Conservation (phyloP, 2,329 filamentous ascomycete genomes). For the Claviceps cyperi region DNA sequence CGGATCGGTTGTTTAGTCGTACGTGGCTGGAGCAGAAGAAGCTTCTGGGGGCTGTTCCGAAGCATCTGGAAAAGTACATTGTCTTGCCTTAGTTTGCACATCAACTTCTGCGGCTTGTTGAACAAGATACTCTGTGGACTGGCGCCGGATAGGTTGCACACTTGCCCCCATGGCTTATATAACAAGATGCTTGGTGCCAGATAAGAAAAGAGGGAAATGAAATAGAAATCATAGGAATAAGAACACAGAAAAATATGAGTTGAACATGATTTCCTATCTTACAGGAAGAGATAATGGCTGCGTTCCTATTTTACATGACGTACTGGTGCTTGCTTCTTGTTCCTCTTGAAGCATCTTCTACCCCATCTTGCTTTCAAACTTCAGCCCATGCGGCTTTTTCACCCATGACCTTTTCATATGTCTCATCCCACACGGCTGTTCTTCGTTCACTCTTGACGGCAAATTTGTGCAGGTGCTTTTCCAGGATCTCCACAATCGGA, state of each 20-base stretch:
- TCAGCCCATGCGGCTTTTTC: slow-evolving; percentile 15
- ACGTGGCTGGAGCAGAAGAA: slow-evolving; percentile 86
- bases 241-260: slow-evolving; percentile 7
- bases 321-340: background rate
- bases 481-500: slow-evolving; percentile 23
- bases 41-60: slow-evolving; percentile 64
- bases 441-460: slow-evolving; percentile 8
- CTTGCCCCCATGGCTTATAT: too few species aligned
- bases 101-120: too few species aligned
- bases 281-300: too few species aligned
- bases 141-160: too few species aligned
- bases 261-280: slow-evolving; percentile 8
- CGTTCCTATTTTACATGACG: slow-evolving; percentile 1
- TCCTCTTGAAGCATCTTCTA: background rate
- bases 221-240: background rate
- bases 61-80: slow-evolving; percentile 83
- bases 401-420: slow-evolving; percentile 16
- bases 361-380: background rate
- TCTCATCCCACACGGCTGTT: slow-evolving; percentile 10
- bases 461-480: slow-evolving; percentile 21
- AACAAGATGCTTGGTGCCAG: background rate
- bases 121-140: too few species aligned
- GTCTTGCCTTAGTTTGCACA: slow-evolving; percentile 52
- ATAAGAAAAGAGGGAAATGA: background rate
- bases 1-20: slow-evolving; percentile 79